These are phyloP conservation scores for Leptomonas seymouri DNA, from an alignment of 208 protist genomes.

Conservation along the genomic window DNA sequence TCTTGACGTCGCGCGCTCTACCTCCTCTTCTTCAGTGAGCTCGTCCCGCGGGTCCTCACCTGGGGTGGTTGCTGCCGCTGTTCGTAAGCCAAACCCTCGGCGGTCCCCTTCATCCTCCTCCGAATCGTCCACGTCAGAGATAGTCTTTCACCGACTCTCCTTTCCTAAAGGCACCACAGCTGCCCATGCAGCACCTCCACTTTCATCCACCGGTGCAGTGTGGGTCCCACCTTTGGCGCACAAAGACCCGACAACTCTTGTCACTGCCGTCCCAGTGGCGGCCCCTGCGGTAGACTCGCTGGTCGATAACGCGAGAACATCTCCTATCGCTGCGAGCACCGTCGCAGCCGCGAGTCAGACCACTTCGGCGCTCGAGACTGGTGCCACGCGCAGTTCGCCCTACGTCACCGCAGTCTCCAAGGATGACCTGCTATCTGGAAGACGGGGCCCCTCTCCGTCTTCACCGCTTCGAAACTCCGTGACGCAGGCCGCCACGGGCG, in stretches of 20 bases:
- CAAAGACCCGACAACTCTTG: background rate
- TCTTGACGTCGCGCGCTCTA: background rate
- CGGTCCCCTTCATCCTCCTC: constrained; percentile 8
- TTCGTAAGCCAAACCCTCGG: background rate
- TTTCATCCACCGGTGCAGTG: too few relatives aligned
- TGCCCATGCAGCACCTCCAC: background rate
- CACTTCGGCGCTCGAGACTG: background rate
- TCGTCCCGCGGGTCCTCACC: constrained; percentile 4
- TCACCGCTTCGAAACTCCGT: background rate
- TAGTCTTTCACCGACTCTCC: constrained; percentile 7
- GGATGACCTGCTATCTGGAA: too few relatives aligned
- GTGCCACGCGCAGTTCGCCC: background rate
- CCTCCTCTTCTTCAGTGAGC: constrained; percentile 2
- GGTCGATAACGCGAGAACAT: background rate
- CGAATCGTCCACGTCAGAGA: constrained; percentile 18
- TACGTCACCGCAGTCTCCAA: background rate
- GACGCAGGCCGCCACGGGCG: background rate
- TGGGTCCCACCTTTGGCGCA: background rate
- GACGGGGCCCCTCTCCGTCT: background rate
- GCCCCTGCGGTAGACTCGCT: background rate
- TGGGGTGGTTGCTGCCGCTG: background rate
- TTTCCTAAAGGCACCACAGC: background rate
- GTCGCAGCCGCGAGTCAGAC: constrained; percentile 14
- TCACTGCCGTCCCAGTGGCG: background rate
- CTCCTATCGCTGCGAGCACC: constrained; percentile 12